phyloP scores from a whole-genome alignment of 257 asterid genomes.

The Parsonsia alboflavescens region DNA sequence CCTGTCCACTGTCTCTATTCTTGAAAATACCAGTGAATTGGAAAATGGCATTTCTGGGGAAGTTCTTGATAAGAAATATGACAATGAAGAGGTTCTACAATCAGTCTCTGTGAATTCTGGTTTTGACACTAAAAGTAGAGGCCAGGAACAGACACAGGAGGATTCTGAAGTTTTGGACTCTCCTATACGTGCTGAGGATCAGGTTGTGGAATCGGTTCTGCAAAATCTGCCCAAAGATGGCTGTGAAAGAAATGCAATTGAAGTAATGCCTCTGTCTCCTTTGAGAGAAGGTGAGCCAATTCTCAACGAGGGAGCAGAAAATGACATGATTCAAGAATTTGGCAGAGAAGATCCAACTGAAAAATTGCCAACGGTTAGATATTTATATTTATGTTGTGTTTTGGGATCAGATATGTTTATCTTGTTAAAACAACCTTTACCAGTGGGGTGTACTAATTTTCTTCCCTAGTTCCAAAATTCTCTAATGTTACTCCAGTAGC shows the following conservation, averaged over 20 bases:
- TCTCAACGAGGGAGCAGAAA: constrained; percentile 32
- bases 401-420: neutral
- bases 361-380: constrained; percentile 40
- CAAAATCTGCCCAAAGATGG: constrained; percentile 23
- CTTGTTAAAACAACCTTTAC: neutral
- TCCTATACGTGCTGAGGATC: constrained; percentile 21
- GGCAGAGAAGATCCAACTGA: constrained; percentile 27
- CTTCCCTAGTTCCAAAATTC: neutral
- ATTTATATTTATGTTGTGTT: neutral
- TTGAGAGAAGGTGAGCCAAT: constrained; percentile 32
- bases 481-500: neutral
- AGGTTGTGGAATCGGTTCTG: constrained; percentile 15
- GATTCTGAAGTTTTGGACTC: constrained; percentile 14
- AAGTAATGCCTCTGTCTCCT: constrained; percentile 24
- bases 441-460: neutral
- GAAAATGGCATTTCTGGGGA: constrained; percentile 10
- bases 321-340: constrained; percentile 17
- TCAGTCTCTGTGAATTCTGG: constrained; percentile 15
- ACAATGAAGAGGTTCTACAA: constrained; percentile 20
- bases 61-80: constrained; percentile 11
- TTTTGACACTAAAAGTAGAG: constrained; percentile 1
- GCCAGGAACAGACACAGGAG: constrained; percentile 12
- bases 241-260: constrained; percentile 21
- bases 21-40: neutral
- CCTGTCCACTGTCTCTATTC: neutral